Percentiles rank a stretch among this genome's conserved stretches.
Evolutionary conservation across 768 basidiomycete genomes (phyloP).

Genomic region (Mycena galericulata): DNA sequence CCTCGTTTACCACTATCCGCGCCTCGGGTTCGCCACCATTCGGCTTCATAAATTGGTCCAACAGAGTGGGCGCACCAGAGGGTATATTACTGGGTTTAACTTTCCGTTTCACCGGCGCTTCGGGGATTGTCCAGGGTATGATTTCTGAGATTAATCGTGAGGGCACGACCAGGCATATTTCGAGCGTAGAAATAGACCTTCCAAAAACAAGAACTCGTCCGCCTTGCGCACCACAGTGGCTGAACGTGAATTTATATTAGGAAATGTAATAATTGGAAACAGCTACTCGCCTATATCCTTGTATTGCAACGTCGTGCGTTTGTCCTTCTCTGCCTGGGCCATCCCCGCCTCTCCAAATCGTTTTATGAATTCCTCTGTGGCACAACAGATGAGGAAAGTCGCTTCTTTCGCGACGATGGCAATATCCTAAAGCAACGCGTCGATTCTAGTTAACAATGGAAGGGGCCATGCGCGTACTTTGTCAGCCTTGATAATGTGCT

Average conservation of each 20-base stretch:
- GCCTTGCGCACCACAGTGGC: conserved; percentile 72
- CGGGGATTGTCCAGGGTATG: conserved; percentile 63
- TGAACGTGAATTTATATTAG: conserved; percentile 41
- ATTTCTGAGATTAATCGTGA: conserved; percentile 57
- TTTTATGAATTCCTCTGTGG: conserved; percentile 91
- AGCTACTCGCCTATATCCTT: conserved; percentile 78
- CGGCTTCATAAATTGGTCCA: conserved; percentile 59
- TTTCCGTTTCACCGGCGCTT: conserved; percentile 58
- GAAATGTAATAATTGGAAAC: not conserved
- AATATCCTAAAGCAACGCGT: conserved; percentile 65
- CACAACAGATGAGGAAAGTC: conserved; percentile 81
- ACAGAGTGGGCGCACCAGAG: conserved; percentile 51
- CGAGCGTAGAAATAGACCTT: conserved; percentile 59
- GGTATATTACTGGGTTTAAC: conserved; percentile 46
- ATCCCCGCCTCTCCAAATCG: conserved; percentile 80
- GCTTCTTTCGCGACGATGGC: conserved; percentile 84
- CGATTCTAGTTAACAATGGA: not conserved
- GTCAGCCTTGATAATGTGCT: conserved; percentile 89
- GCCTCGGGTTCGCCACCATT: conserved; percentile 39
- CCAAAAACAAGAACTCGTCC: conserved; percentile 84
- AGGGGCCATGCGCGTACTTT: conserved; percentile 58
- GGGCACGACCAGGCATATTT: not conserved
- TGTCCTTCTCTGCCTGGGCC: conserved; percentile 76
- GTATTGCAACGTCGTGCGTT: conserved; percentile 79
- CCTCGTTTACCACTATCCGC: conserved; percentile 64